Percentiles rank a stretch among this genome's conserved stretches.
Evolutionary conservation across 768 basidiomycete genomes (phyloP).

Genomic region (Naganishia vishniacii): DNA sequence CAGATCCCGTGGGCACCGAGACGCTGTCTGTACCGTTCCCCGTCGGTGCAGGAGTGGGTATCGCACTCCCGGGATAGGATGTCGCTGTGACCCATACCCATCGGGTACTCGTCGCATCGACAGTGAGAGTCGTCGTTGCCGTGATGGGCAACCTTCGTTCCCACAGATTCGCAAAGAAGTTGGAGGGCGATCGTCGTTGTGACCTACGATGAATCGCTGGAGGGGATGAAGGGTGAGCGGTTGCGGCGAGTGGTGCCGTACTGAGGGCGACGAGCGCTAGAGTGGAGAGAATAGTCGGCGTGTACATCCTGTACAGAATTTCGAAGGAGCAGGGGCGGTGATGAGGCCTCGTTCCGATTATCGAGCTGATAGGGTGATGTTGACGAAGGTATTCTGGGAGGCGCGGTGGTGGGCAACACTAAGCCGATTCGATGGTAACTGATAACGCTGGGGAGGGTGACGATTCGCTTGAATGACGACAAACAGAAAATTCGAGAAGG

Average conservation of each 20-base stretch:
- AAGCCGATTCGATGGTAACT: not conserved
- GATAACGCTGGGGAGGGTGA: not conserved
- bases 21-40: not conserved
- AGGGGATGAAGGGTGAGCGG: not conserved
- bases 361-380: conserved; percentile 1
- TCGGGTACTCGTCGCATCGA: conserved; percentile 38
- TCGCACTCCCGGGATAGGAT: not conserved
- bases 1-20: not conserved
- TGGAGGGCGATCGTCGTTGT: conserved; percentile 20
- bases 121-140: conserved; percentile 42
- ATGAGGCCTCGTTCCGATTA: not conserved
- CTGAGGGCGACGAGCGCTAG: not conserved
- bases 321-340: not conserved
- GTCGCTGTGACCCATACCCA: conserved; percentile 37
- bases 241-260: not conserved
- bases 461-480: conserved; percentile 11
- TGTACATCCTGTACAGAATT: not conserved
- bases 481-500: not conserved
- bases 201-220: conserved; percentile 9
- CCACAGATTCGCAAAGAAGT: conserved; percentile 16
- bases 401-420: not conserved
- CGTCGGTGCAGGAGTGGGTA: not conserved
- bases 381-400: conserved; percentile 2
- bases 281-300: not conserved
- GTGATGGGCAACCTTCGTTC: conserved; percentile 39